Base-by-base conservation (phyloP, 1,284 basidiomycete genomes). In the Leccinum subspadiceum region DNA sequence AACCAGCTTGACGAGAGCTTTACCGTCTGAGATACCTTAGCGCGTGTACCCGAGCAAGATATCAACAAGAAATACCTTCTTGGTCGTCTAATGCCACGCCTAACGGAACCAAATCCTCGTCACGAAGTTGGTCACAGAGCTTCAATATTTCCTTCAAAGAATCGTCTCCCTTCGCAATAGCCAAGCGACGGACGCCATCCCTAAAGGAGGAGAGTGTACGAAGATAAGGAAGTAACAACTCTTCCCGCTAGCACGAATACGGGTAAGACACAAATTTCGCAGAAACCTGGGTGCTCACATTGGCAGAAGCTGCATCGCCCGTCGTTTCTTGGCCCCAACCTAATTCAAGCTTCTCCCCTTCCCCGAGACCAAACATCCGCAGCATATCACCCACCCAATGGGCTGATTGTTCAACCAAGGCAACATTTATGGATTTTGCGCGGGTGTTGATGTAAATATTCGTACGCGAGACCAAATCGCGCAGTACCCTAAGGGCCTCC, bases 61-160 rank as follows among this genome's bases (percentile, higher is more conserved):
- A 17, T 13, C 2, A 2, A 48, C 24, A 46, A 57, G 13, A 56
- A 6, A 67, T 66, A 87, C 95, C 94, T 78, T 95, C 94, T 78
- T 95, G 93, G 76, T 99, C 97, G 71, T 99, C 97, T 48, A 99
- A 80, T 9, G 95, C 94, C 5, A 99, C 93, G 13, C 97, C 97
- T 57, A 99, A 81, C 24, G 95, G 91, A 51, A 96, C 89, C 44
- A 98, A 80, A 70, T 98, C 96, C 44, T 84, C 79, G 73, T 99
- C 97, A 26, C 97, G 85, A 62, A 99, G 83, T 61, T 86, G 87
- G 78, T 99, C 97, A 69, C 87, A 95, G 39, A 96, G 83, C 22
- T 85, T 80, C 49, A 96, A 78, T 59, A 96, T 92, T 60, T 94
- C 91, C 70, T 89, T 87, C 35, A 87, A 72, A 3, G 89, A 84